A percentile compares a stretch with the other conserved stretches of the same genome.
Conservation (phyloP, 371 early-diverging fungal genomes). For the Gilbertella persicaria region DNA sequence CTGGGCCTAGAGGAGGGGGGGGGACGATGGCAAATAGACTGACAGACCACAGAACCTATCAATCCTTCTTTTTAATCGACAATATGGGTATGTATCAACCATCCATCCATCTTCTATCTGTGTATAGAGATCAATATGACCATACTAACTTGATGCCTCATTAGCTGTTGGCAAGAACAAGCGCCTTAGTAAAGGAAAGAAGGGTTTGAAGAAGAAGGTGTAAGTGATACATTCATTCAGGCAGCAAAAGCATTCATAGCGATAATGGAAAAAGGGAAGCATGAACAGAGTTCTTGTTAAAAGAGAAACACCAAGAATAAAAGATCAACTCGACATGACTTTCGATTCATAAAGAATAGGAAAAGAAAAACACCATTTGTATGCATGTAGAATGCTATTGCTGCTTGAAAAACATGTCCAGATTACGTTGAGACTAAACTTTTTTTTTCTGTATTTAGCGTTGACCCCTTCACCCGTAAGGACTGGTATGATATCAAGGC, state of each 20-base stretch:
- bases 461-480: constrained; percentile 97
- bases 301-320: too few species aligned
- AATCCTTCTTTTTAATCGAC: constrained; percentile 28
- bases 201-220: constrained; percentile 97
- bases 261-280: constrained; percentile 7
- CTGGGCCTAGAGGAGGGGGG: not conserved
- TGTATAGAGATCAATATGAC: not conserved
- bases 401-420: too few species aligned
- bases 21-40: constrained; percentile 5
- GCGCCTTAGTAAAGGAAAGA: constrained; percentile 95
- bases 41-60: constrained; percentile 9
- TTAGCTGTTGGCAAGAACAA: constrained; percentile 96
- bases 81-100: constrained; percentile 22
- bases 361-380: constrained; percentile 68
- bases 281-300: too few species aligned
- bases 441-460: constrained; percentile 60
- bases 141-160: not conserved
- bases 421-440: too few species aligned
- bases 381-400: too few species aligned
- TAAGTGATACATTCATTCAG: constrained; percentile 53
- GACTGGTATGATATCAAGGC: constrained; percentile 99
- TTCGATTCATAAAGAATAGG: too few species aligned
- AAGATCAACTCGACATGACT: too few species aligned
- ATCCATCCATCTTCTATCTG: constrained; percentile 15
- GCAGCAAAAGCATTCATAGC: not conserved